Base-by-base conservation (phyloP, 345 rosid genomes). In the Eucalyptus fibrosa region DNA sequence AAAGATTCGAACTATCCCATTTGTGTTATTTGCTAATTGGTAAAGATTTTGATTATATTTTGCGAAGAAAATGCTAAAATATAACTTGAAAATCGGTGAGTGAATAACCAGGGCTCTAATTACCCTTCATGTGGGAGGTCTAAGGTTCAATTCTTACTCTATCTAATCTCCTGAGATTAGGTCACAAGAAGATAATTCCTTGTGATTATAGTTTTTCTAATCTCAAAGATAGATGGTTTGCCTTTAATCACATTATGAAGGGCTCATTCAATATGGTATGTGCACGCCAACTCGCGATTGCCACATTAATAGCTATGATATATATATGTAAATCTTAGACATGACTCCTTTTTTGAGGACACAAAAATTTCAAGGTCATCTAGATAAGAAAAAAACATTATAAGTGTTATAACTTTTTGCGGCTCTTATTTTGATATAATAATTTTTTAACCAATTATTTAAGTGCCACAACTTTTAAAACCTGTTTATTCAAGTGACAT, bases 361-460 rank as follows among this genome's bases (percentile, higher is more conserved):
- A 37, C 7, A 37, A 12, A 37, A 77, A 1, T 40, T 37, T 4
- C 15, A 77, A 21, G 7, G 3, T 77, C 28, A 21, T 1, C 2
- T 77, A 69, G 14, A 34, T 34, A 69, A 34, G 4, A 0, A 34
- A 32, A 34, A n/a, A 3, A 32, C 6, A 16, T 16, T 32, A 9
- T 19, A 32, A 32, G 2, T 69, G 3, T 8, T 8, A 69, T 69
- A 32, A 32, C 2, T 67, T 67, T 67, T 9, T 9, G 37, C 12
- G 1, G 7, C 23, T 67, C 1, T 32, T 9, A 9, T 32, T 67
- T 67, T 17, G 40, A 9, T 4, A 1, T 19, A 0, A 72, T 34
- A 72, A 72, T 7, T 21, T 77, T 21, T 77, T 7, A 21, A 21
- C 0, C 3, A 21, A 77, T 21, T 11, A 77, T 5, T 77, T 37